phyloP scores from a whole-genome alignment of 2,329 filamentous ascomycete species.

The Aureobasidium sp. region DNA sequence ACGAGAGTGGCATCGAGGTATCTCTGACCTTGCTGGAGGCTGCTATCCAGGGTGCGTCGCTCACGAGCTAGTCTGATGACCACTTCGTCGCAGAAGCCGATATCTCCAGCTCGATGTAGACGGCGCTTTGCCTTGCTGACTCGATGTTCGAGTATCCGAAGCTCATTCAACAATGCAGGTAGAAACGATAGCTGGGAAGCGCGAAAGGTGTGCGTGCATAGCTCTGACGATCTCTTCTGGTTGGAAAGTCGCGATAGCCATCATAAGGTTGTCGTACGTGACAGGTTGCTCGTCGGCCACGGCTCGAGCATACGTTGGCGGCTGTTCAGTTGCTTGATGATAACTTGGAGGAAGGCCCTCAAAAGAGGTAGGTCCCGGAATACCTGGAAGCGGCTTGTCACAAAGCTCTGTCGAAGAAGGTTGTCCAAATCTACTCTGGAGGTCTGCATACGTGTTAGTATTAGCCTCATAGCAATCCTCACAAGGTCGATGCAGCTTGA shows the following conservation, averaged over 20 bases:
- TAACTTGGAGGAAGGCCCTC: neutral
- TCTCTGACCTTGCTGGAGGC: neutral
- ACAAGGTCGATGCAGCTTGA: neutral
- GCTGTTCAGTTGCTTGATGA: neutral
- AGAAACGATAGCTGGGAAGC: neutral
- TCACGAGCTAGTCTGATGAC: neutral
- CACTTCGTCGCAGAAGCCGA: neutral
- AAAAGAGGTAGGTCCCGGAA: neutral
- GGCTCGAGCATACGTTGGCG: neutral
- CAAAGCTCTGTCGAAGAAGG: neutral
- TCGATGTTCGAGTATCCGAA: neutral
- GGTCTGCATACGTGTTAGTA: neutral
- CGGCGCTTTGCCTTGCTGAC: neutral
- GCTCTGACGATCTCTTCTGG: neutral
- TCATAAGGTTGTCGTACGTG: neutral
- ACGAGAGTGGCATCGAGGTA: neutral
- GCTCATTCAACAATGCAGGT: neutral
- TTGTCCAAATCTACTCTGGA: neutral
- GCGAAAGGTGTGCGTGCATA: neutral
- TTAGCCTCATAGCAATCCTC: neutral
- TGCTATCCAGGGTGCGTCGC: neutral
- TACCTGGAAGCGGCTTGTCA: neutral
- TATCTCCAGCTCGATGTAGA: neutral
- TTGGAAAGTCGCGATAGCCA: neutral
- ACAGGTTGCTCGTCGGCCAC: neutral